These are phyloP conservation scores for Penicillium simplicissimum DNA, from an alignment of 495 filamentous ascomycete species.

Conservation along the genomic window DNA sequence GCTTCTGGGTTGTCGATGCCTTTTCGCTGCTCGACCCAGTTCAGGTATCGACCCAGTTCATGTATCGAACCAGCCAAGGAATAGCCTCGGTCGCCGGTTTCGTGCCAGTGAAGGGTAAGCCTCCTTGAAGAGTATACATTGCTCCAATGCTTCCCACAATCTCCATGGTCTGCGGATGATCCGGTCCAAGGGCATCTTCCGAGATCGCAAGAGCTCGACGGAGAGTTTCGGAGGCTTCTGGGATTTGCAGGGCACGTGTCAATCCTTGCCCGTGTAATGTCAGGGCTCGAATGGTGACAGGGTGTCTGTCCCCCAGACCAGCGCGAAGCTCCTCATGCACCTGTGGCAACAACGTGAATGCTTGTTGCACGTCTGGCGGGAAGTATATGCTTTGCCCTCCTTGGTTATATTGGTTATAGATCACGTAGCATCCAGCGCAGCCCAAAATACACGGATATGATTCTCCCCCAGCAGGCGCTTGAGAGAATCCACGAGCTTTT, in stretches of 20 bases:
- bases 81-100: constrained; percentile 25
- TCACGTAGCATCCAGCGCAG: constrained; percentile 28
- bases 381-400: constrained; percentile 3
- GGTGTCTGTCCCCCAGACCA: constrained; percentile 27
- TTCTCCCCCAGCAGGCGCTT: constrained; percentile 33
- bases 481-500: constrained; percentile 27
- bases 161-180: constrained; percentile 32
- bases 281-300: constrained; percentile 32
- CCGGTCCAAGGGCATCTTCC: constrained; percentile 34
- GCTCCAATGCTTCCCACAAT: constrained; percentile 36
- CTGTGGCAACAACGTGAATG: constrained; percentile 15
- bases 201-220: constrained; percentile 37
- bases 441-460: constrained; percentile 31
- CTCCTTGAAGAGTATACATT: constrained; percentile 33
- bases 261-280: constrained; percentile 28
- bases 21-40: constrained; percentile 32
- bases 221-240: constrained; percentile 34
- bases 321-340: constrained; percentile 27
- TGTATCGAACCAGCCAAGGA: constrained; percentile 36
- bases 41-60: constrained; percentile 31
- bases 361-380: constrained; percentile 16
- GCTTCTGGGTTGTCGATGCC: constrained; percentile 31
- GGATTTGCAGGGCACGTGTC: constrained; percentile 21
- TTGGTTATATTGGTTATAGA: constrained; percentile 29
- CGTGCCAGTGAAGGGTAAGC: not conserved